phyloP scores from a whole-genome alignment of 1,139 yeast genomes.

The Sugiyamaella pinicola region DNA sequence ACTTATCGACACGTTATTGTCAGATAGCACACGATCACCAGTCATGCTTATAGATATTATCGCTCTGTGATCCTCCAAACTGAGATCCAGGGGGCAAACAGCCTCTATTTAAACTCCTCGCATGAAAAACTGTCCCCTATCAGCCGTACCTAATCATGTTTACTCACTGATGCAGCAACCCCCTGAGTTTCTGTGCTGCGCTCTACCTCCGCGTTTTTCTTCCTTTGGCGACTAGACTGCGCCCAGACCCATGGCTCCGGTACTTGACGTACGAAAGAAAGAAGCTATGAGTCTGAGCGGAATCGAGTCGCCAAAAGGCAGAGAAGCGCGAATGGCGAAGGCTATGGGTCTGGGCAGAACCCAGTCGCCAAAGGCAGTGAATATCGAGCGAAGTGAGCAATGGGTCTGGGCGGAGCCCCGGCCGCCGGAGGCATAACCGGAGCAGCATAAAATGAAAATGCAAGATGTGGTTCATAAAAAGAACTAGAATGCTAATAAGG shows the following conservation, averaged over 20 bases:
- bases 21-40: not conserved
- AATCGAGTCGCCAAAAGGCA: no score
- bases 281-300: not conserved
- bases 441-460: not conserved
- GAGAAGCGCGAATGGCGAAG: no score
- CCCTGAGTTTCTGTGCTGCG: not conserved
- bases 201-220: not conserved
- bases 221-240: slow-evolving; percentile 2
- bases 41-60: not conserved
- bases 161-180: slow-evolving; percentile 1
- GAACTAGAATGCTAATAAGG: slow-evolving; percentile 3
- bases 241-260: slow-evolving; percentile 2
- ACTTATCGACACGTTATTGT: no score
- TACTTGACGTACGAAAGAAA: not conserved
- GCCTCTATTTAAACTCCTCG: not conserved
- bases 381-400: not conserved
- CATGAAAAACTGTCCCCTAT: not conserved
- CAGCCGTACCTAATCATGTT: slow-evolving; percentile 1
- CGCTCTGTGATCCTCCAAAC: not conserved
- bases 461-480: not conserved
- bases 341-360: no score
- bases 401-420: not conserved
- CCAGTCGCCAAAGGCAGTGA: no score
- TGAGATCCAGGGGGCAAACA: not conserved
- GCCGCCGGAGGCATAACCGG: not conserved